A percentile compares a stretch with the other conserved stretches of the same genome.
These are phyloP conservation scores for Amorphotheca resinae DNA, from an alignment of 495 filamentous ascomycete species.

Conservation along the genomic window DNA sequence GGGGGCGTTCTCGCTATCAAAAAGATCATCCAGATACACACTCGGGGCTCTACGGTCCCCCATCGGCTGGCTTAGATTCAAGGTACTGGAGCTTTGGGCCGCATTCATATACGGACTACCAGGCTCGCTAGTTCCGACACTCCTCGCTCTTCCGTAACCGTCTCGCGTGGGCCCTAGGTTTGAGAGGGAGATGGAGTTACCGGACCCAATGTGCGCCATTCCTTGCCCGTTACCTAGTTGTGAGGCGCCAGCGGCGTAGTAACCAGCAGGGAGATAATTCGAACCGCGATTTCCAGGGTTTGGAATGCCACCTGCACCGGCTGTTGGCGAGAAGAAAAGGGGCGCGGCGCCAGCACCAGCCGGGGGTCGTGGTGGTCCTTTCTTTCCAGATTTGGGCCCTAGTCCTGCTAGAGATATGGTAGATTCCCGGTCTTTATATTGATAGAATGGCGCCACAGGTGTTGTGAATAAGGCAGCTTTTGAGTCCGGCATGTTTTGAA, in stretches of 20 bases:
- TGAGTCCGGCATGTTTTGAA: slow-evolving; percentile 52
- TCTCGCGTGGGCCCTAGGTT: slow-evolving; percentile 40
- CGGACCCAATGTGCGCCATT: slow-evolving; percentile 33
- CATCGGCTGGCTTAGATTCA: slow-evolving; percentile 41
- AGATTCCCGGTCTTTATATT: slow-evolving; percentile 42
- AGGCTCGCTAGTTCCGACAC: slow-evolving; percentile 46
- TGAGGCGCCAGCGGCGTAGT: slow-evolving; percentile 63
- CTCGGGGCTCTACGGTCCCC: slow-evolving; percentile 58
- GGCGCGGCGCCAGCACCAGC: slow-evolving; percentile 31
- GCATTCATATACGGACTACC: slow-evolving; percentile 43
- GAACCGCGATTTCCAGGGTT: slow-evolving; percentile 42
- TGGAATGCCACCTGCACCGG: slow-evolving; percentile 35
- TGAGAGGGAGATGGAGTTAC: slow-evolving; percentile 39
- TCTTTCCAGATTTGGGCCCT: slow-evolving; percentile 24
- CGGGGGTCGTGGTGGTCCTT: slow-evolving; percentile 30
- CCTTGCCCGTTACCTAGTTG: slow-evolving; percentile 34
- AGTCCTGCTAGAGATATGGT: slow-evolving; percentile 48
- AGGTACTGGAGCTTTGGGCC: slow-evolving; percentile 33
- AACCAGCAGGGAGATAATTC: slow-evolving; percentile 78
- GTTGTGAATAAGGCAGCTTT: slow-evolving; percentile 40
- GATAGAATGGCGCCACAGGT: slow-evolving; percentile 42
- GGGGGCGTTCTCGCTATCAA: slow-evolving; percentile 40
- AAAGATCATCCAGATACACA: slow-evolving; percentile 84
- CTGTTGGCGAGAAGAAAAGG: slow-evolving; percentile 96
- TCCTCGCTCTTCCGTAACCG: slow-evolving; percentile 33